phyloP scores from a whole-genome alignment of 1,284 basidiomycete genomes.

The Ganoderma lingzhi region DNA sequence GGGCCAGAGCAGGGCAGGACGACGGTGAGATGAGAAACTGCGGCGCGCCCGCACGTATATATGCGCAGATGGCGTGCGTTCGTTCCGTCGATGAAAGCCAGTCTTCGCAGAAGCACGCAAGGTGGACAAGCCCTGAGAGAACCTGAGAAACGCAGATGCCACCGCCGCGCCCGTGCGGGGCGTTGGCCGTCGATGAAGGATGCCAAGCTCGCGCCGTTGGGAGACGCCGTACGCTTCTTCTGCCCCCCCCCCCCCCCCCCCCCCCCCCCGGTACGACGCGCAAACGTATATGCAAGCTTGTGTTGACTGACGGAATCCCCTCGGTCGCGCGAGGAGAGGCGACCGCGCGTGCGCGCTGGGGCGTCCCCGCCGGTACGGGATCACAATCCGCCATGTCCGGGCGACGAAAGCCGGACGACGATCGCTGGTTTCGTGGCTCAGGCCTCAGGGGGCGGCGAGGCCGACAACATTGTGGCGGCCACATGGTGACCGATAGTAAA shows the following conservation, averaged over 20 bases:
- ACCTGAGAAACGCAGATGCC: too few relatives aligned
- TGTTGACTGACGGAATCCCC: neutral
- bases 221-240: neutral
- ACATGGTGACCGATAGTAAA: neutral
- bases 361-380: neutral
- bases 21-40: neutral
- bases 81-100: neutral
- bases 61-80: neutral
- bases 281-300: neutral
- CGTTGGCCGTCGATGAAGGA: neutral
- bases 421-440: neutral
- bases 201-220: neutral
- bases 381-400: neutral
- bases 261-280: neutral
- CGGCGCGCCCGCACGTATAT: neutral
- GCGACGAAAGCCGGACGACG: neutral
- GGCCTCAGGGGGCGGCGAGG: neutral
- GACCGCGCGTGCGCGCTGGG: neutral
- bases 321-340: neutral
- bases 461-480: neutral
- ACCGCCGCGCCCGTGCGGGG: neutral
- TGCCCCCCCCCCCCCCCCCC: too few relatives aligned
- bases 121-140: neutral
- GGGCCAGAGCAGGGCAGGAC: neutral
- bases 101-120: neutral